These are phyloP conservation scores for Colletotrichum spinosum DNA, from an alignment of 2,329 filamentous ascomycete species.

Conservation along the genomic window DNA sequence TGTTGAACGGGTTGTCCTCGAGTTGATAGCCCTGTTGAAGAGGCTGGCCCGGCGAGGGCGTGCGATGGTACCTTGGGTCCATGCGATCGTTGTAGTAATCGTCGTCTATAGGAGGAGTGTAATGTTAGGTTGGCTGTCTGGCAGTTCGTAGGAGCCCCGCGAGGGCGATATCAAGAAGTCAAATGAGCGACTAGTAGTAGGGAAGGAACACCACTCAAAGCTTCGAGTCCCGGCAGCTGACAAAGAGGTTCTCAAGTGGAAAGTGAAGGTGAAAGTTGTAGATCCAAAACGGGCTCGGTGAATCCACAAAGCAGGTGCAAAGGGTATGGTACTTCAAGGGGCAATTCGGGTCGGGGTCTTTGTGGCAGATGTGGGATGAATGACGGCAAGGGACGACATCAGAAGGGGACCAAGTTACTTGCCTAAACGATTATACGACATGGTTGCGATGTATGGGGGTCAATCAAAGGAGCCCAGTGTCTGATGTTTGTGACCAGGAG, in stretches of 20 bases:
- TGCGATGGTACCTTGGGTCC: conserved; percentile 68
- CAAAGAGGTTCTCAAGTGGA: conserved; percentile 15
- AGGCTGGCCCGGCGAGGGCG: conserved; percentile 82
- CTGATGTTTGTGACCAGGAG: conserved; percentile 37
- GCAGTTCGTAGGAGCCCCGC: not conserved
- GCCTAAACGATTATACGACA: conserved; percentile 83
- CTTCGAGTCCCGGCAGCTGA: conserved; percentile 26
- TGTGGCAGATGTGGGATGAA: conserved; percentile 36
- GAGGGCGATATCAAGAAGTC: conserved; percentile 8
- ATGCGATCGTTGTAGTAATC: conserved; percentile 71
- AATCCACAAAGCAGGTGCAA: conserved; percentile 3
- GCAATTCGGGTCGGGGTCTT: conserved; percentile 27
- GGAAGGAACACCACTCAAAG: conserved; percentile 6
- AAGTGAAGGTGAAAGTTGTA: conserved; percentile 15
- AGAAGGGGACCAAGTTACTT: conserved; percentile 54
- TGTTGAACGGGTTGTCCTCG: conserved; percentile 78
- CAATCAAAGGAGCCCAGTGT: conserved; percentile 36
- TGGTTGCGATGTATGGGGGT: conserved; percentile 50
- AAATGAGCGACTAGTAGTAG: conserved; percentile 21
- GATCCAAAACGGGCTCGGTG: conserved; percentile 16
- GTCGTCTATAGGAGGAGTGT: conserved; percentile 59
- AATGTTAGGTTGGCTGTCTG: conserved; percentile 37
- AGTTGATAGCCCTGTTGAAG: conserved; percentile 82
- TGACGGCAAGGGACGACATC: conserved; percentile 36
- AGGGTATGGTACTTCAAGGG: conserved; percentile 10